Conservation (phyloP, 768 basidiomycete genomes). For the Chalciporus piperatus region DNA sequence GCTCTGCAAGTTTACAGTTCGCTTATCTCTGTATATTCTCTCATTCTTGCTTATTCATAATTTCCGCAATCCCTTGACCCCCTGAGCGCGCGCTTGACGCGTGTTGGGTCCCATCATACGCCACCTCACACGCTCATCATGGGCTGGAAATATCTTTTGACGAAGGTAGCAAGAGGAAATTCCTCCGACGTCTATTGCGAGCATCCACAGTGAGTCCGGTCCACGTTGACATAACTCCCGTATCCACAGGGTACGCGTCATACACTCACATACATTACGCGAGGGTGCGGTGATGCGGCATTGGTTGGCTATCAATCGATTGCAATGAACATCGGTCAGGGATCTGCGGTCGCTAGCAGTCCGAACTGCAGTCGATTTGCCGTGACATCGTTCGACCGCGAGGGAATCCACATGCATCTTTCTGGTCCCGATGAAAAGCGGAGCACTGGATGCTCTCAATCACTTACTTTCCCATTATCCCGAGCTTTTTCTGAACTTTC, state of each 20-base stretch:
- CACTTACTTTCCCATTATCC: slow-evolving; percentile 3
- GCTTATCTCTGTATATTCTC: slow-evolving; percentile 15
- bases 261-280: not conserved
- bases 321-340: not conserved
- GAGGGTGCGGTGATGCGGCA: not conserved
- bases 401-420: not conserved
- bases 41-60: slow-evolving; percentile 10
- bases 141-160: not conserved
- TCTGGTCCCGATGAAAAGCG: slow-evolving; percentile 10
- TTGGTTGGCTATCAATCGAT: not conserved
- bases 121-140: slow-evolving; percentile 11
- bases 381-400: slow-evolving; percentile 9
- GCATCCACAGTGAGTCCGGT: not conserved
- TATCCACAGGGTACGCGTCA: not conserved
- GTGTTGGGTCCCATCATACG: slow-evolving; percentile 12
- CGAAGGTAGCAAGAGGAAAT: too few species aligned
- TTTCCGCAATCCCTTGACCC: slow-evolving; percentile 10
- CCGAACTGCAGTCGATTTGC: slow-evolving; percentile 2
- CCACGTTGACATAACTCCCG: slow-evolving; percentile 8
- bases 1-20: slow-evolving; percentile 19
- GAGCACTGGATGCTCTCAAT: slow-evolving; percentile 1
- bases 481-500: slow-evolving; percentile 5
- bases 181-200: not conserved
- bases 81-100: slow-evolving; percentile 21
- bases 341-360: slow-evolving; percentile 1